phyloP scores from a whole-genome alignment of 1,284 basidiomycete species.

The Amylostereum chailletii region DNA sequence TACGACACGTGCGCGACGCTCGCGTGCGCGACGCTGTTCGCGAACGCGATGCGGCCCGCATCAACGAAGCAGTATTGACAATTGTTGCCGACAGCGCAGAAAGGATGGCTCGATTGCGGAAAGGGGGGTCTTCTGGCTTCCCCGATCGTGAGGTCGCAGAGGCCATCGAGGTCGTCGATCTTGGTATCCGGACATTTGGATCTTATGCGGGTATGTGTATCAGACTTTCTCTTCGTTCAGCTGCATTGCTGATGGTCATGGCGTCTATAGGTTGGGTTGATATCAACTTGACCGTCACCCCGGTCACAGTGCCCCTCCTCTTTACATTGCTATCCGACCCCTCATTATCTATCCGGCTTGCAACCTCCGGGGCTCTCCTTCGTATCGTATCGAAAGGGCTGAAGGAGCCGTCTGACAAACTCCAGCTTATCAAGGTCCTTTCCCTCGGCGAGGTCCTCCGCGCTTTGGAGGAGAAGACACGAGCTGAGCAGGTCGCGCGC shows the following conservation, averaged over 20 bases:
- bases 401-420: slow-evolving; percentile 86
- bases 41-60: slow-evolving; percentile 78
- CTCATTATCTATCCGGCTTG: slow-evolving; percentile 73
- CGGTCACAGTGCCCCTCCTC: slow-evolving; percentile 79
- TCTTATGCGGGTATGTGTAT: slow-evolving; percentile 84
- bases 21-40: slow-evolving; percentile 86
- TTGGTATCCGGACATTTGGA: slow-evolving; percentile 84
- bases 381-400: slow-evolving; percentile 89
- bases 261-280: slow-evolving; percentile 85
- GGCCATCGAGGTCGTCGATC: slow-evolving; percentile 77
- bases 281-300: slow-evolving; percentile 92
- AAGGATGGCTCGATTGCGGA: slow-evolving; percentile 44
- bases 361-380: slow-evolving; percentile 73
- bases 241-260: background rate
- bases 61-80: slow-evolving; percentile 83
- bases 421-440: slow-evolving; percentile 86
- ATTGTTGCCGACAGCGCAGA: slow-evolving; percentile 75
- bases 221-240: background rate
- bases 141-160: slow-evolving; percentile 44
- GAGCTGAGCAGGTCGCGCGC: slow-evolving; percentile 56
- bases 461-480: slow-evolving; percentile 72
- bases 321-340: slow-evolving; percentile 81
- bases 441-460: slow-evolving; percentile 77
- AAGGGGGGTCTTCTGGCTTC: slow-evolving; percentile 31
- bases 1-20: slow-evolving; percentile 72